These are phyloP conservation scores for Mollisiaceae sp. DNA, from an alignment of 2,329 filamentous ascomycete species.

Conservation along the genomic window DNA sequence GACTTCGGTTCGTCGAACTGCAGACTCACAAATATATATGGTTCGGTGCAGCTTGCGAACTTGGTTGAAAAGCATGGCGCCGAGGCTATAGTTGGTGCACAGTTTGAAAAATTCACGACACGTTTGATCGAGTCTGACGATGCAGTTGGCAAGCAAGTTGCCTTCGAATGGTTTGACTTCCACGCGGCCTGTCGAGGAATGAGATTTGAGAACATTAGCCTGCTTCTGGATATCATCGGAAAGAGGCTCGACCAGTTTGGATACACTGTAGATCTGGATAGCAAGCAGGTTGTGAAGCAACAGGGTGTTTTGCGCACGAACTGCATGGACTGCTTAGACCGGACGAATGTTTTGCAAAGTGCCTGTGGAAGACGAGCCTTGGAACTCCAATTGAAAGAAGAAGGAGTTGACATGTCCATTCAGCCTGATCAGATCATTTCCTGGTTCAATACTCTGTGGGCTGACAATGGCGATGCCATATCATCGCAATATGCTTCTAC, in stretches of 20 bases:
- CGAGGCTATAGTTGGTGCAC: conserved; percentile 78
- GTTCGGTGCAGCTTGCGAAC: conserved; percentile 77
- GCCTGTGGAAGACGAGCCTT: conserved; percentile 85
- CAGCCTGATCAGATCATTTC: conserved; percentile 78
- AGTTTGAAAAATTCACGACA: conserved; percentile 73
- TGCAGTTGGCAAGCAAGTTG: conserved; percentile 55
- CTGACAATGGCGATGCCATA: conserved; percentile 95
- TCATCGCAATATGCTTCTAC: conserved; percentile 96
- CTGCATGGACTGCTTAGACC: conserved; percentile 97
- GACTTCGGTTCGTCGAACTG: background rate
- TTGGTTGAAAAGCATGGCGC: conserved; percentile 88
- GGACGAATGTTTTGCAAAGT: conserved; percentile 95
- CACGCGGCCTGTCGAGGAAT: conserved; percentile 91
- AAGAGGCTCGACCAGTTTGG: conserved; percentile 71
- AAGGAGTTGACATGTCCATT: conserved; percentile 77
- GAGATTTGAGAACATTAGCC: conserved; percentile 94
- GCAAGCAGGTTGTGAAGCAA: conserved; percentile 57
- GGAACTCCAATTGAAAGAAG: conserved; percentile 75
- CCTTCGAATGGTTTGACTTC: conserved; percentile 98
- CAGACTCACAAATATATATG: conserved; percentile 69
- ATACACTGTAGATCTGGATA: conserved; percentile 66
- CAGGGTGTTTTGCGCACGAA: conserved; percentile 87
- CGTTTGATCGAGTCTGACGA: conserved; percentile 68
- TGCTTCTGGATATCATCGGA: conserved; percentile 74
- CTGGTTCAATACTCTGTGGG: conserved; percentile 98